Base-by-base conservation (phyloP, 805 yeast genomes). In the Citeromyces matritensis region DNA sequence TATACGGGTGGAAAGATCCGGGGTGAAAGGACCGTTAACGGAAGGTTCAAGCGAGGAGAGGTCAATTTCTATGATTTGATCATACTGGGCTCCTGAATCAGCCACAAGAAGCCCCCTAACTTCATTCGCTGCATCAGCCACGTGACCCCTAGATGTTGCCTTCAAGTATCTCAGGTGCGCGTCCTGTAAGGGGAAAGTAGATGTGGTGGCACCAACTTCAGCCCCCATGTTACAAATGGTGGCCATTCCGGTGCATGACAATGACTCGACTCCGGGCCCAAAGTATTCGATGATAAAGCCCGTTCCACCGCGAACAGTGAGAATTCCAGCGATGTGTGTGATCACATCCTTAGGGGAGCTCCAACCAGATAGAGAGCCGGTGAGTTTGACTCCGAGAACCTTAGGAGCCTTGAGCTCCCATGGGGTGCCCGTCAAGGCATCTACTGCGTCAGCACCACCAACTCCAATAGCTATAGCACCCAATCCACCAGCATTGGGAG, bases 141-240 rank as follows among this genome's bases (percentile, higher is more conserved):
- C 72, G 38, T 81, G 75, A 7, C 66, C 73, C 60, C 98, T 73
- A 41, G 73, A 73, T 24, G 98, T 91, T 28, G 94, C 85, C 33
- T 66, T 50, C 51, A 91, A 66, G 60, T 84, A 91, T 39, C 49
- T 47, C 40, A 42, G 51, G 57, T 53, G 54, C 30, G 60, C 54
- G 29, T 53, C 38, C 43, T 55, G 85, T 69, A 75, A 88, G 40
- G 98, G 98, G 84, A 91, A 91, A 35, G 83, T 73, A 15, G 97
- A 88, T 27, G 98, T 91, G 26, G 98, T 91, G 28, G 98, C 98
- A 58, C 98, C 98, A 36, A 91, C 84, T 62, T 91, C 98, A 34
- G 98, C 98, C 54, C 98, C 98, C 98, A 91, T 91, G 60, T 91
- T 91, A 70, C 97, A 88, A 55, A 91, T 88, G 38, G 98, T 91